Evolutionary conservation across 176 grass and related monocot genomes (phyloP).

Genomic region (Rhynchospora pubera): DNA sequence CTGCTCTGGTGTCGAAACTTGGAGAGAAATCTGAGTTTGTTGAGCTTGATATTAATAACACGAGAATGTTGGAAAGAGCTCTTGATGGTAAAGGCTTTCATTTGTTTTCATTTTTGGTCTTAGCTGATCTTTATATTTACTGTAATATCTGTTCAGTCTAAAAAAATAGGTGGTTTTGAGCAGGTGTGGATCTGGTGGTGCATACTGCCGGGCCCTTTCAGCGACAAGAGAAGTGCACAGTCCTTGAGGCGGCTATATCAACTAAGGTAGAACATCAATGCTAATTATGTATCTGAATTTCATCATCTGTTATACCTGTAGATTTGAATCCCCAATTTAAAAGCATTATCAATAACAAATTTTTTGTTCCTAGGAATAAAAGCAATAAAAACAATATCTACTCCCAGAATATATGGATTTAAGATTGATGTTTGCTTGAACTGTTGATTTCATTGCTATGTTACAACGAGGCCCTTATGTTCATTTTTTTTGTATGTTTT

Average conservation of each 20-base stretch:
- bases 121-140: neutral
- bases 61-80: constrained; percentile 42
- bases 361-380: neutral
- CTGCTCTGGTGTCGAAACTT: constrained; percentile 52
- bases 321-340: neutral
- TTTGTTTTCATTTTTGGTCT: constrained; percentile 4
- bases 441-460: neutral
- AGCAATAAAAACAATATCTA: neutral
- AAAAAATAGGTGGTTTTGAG: neutral
- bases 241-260: constrained; percentile 73
- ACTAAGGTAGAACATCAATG: constrained; percentile 85
- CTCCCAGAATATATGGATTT: neutral
- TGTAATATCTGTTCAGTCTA: neutral
- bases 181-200: constrained; percentile 78
- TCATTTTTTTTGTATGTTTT: neutral
- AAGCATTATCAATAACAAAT: neutral
- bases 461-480: neutral
- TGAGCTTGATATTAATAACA: constrained; percentile 45
- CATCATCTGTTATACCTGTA: neutral
- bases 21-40: constrained; percentile 57
- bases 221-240: constrained; percentile 43
- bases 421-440: neutral
- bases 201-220: constrained; percentile 94
- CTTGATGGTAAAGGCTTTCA: constrained; percentile 39
- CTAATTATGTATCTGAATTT: too few relatives aligned